phyloP scores from a whole-genome alignment of 2,329 filamentous ascomycete genomes.

The Apiospora marii region DNA sequence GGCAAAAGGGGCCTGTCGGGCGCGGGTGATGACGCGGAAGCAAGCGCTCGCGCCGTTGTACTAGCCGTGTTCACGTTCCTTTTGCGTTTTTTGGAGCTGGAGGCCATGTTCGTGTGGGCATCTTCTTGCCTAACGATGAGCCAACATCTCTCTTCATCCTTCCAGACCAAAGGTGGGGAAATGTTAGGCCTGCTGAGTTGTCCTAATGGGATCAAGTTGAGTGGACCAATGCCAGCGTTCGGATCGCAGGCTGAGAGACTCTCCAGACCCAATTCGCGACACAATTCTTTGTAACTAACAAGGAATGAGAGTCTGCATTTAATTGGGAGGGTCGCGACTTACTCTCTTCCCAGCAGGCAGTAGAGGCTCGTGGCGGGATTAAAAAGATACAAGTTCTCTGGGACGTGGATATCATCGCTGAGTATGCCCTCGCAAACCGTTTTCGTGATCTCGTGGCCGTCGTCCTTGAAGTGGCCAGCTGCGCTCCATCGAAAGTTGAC shows the following conservation, averaged over 20 bases:
- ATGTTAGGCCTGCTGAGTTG: neutral
- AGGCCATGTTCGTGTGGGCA: neutral
- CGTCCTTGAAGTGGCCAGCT: neutral
- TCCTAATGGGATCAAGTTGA: neutral
- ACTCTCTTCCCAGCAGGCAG: neutral
- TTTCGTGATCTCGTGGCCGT: conserved; percentile 6
- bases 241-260: neutral
- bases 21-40: neutral
- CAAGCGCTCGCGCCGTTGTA: neutral
- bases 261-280: neutral
- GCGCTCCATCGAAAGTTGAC: neutral
- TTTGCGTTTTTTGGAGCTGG: neutral
- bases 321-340: neutral
- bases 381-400: neutral
- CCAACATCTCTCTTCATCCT: neutral
- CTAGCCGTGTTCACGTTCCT: neutral
- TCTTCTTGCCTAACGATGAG: neutral
- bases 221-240: neutral
- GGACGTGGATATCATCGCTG: neutral
- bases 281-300: neutral
- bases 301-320: neutral
- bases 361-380: conserved; percentile 1
- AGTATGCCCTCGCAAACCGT: neutral
- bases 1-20: neutral
- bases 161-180: neutral